These are phyloP conservation scores for Colletotrichum sp. DNA, from an alignment of 2,329 filamentous ascomycete species.

Conservation along the genomic window DNA sequence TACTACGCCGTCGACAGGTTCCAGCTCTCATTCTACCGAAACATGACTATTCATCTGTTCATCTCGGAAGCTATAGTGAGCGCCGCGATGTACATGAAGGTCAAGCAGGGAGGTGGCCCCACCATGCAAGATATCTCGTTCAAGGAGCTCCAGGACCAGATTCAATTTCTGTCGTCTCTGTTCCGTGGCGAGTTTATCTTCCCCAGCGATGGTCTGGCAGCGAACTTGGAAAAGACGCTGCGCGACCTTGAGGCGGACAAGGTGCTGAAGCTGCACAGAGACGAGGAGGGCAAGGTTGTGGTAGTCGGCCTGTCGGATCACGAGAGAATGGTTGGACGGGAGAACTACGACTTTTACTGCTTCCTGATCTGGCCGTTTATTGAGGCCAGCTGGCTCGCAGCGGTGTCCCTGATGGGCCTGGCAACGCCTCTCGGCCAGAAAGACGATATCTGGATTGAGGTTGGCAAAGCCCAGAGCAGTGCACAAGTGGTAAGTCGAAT, in stretches of 20 bases:
- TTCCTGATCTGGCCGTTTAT: slow-evolving; percentile 99
- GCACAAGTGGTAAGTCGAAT: slow-evolving; percentile 72
- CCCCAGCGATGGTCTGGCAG: slow-evolving; percentile 79
- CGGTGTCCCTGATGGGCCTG: slow-evolving; percentile 85
- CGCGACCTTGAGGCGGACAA: slow-evolving; percentile 77
- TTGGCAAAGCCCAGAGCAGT: slow-evolving; percentile 78
- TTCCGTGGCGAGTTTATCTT: slow-evolving; percentile 99
- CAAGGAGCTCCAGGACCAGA: slow-evolving; percentile 75
- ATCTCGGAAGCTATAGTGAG: slow-evolving; percentile 92
- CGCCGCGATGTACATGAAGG: slow-evolving; percentile 85
- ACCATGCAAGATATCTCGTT: slow-evolving; percentile 81
- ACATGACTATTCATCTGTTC: slow-evolving; percentile 99
- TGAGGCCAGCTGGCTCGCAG: slow-evolving; percentile 90
- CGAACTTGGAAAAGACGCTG: slow-evolving; percentile 83
- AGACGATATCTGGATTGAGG: slow-evolving; percentile 79
- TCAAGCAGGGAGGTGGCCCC: slow-evolving; percentile 90
- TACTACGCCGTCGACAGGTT: slow-evolving; percentile 96
- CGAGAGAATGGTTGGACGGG: slow-evolving; percentile 80
- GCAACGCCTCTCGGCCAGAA: slow-evolving; percentile 69
- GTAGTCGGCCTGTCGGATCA: slow-evolving; percentile 76
- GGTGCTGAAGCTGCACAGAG: slow-evolving; percentile 72
- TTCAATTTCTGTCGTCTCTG: slow-evolving; percentile 88
- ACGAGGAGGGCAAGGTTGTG: slow-evolving; percentile 60
- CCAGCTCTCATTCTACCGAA: slow-evolving; percentile 96
- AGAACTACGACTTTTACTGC: slow-evolving; percentile 99